Percentiles rank a stretch among this genome's conserved stretches.
phyloP scores from a whole-genome alignment of 2,329 filamentous ascomycete genomes.

The Didymella glomerata region DNA sequence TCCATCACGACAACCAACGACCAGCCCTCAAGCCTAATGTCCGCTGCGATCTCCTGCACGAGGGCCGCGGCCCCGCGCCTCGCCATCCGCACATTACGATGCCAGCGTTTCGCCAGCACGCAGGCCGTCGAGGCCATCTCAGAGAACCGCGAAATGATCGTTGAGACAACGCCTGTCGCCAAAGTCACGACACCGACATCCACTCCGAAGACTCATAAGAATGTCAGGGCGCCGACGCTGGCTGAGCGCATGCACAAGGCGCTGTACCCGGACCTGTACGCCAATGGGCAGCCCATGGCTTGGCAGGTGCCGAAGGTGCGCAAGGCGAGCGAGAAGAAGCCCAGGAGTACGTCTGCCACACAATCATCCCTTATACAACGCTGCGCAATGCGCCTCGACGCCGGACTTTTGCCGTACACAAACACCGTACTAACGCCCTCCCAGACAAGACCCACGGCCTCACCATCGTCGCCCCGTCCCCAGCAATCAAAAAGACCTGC shows the following conservation, averaged over 20 bases:
- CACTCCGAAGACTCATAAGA: neutral
- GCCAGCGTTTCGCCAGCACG: slow-evolving; percentile 33
- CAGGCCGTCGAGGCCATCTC: slow-evolving; percentile 24
- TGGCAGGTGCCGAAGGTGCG: slow-evolving; percentile 8
- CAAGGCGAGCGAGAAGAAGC: slow-evolving; percentile 16
- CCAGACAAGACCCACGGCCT: slow-evolving; percentile 47
- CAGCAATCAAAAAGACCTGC: slow-evolving; percentile 64
- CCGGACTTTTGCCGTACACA: neutral
- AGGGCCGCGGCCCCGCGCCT: slow-evolving; percentile 61
- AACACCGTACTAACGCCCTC: slow-evolving; percentile 8
- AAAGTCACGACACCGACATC: slow-evolving; percentile 4
- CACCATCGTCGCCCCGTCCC: slow-evolving; percentile 60
- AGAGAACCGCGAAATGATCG: slow-evolving; percentile 21
- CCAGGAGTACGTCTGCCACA: slow-evolving; percentile 14
- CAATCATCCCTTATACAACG: too few species aligned
- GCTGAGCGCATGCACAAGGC: slow-evolving; percentile 33
- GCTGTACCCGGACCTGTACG: slow-evolving; percentile 28
- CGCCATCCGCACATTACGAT: slow-evolving; percentile 27
- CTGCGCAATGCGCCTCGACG: neutral
- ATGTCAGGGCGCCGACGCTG: slow-evolving; percentile 10
- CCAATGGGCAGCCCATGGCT: slow-evolving; percentile 14
- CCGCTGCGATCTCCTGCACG: slow-evolving; percentile 62
- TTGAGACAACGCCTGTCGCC: slow-evolving; percentile 15
- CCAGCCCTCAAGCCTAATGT: slow-evolving; percentile 58
- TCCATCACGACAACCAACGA: slow-evolving; percentile 20